Conservation (phyloP, 306 rosid species). For the Biancaea sappan region DNA sequence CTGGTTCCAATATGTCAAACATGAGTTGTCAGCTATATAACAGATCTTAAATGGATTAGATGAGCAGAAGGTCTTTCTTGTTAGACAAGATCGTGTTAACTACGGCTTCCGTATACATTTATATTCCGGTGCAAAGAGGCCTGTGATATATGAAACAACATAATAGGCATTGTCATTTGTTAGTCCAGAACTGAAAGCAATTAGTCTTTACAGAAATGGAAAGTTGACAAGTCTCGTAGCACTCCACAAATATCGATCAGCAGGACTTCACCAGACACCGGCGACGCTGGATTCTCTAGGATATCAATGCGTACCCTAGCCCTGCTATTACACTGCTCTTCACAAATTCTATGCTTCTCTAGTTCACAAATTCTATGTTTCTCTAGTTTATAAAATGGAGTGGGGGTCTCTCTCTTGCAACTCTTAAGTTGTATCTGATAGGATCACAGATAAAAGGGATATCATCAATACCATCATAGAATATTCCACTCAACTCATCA, state of each 20-base stretch:
- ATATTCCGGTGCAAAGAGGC: neutral
- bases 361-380: neutral
- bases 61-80: neutral
- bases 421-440: slow-evolving; percentile 36
- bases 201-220: neutral
- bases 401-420: slow-evolving; percentile 51
- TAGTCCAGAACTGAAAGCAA: slow-evolving; percentile 20
- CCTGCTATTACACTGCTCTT: neutral
- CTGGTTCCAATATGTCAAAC: neutral
- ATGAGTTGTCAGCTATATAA: neutral
- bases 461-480: slow-evolving; percentile 47
- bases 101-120: neutral
- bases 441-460: slow-evolving; percentile 53
- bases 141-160: neutral
- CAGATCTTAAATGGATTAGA: neutral
- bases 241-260: neutral
- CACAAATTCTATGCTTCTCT: neutral
- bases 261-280: neutral
- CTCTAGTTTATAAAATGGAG: neutral
- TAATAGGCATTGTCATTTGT: slow-evolving; percentile 27
- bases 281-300: slow-evolving; percentile 17
- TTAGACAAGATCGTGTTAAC: neutral
- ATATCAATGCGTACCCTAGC: neutral
- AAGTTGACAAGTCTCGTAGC: slow-evolving; percentile 12
- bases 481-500: slow-evolving; percentile 54